A percentile compares a stretch with the other conserved stretches of the same genome.
phyloP scores from a whole-genome alignment of 108 stramenopile genomes.

The Nitzschia sp. region DNA sequence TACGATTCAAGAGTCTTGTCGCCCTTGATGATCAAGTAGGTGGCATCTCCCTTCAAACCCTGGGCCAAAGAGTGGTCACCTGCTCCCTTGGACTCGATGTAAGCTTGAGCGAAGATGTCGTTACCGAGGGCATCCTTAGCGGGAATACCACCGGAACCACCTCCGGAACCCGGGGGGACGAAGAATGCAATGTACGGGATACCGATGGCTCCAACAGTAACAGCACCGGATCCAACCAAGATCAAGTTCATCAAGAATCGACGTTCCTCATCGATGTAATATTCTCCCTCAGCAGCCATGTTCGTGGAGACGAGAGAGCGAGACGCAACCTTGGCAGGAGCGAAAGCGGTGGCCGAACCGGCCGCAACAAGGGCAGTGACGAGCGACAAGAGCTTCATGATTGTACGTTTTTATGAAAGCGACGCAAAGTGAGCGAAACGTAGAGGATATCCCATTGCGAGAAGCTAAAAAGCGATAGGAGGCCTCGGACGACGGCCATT shows the following conservation, averaged over 20 bases:
- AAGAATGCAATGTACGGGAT: slow-evolving; percentile 97
- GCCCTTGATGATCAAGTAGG: slow-evolving; percentile 97
- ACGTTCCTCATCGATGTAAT: slow-evolving; percentile 96
- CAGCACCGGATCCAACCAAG: slow-evolving; percentile 89
- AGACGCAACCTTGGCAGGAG: slow-evolving; percentile 62
- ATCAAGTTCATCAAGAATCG: slow-evolving; percentile 97
- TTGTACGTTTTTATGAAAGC: slow-evolving; percentile 1
- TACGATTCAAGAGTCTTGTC: slow-evolving; percentile 87
- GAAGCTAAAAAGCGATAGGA: background rate
- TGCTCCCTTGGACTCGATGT: slow-evolving; percentile 83
- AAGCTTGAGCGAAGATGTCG: slow-evolving; percentile 85
- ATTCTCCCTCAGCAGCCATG: slow-evolving; percentile 80
- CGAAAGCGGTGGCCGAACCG: slow-evolving; percentile 76
- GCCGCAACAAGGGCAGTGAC: slow-evolving; percentile 59
- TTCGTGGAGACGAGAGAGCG: slow-evolving; percentile 54
- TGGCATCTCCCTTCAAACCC: slow-evolving; percentile 98
- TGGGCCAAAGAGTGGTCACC: slow-evolving; percentile 92
- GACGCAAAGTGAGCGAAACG: background rate
- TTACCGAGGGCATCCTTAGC: slow-evolving; percentile 95
- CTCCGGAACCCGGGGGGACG: slow-evolving; percentile 88
- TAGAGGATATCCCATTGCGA: background rate
- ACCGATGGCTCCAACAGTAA: slow-evolving; percentile 91
- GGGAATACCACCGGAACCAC: slow-evolving; percentile 76
- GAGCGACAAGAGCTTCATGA: slow-evolving; percentile 80
- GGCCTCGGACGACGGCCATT: slow-evolving; percentile 3